Evolutionary conservation across 2,329 filamentous ascomycete genomes (phyloP).

Genomic region (Aspergillus arachidicola): DNA sequence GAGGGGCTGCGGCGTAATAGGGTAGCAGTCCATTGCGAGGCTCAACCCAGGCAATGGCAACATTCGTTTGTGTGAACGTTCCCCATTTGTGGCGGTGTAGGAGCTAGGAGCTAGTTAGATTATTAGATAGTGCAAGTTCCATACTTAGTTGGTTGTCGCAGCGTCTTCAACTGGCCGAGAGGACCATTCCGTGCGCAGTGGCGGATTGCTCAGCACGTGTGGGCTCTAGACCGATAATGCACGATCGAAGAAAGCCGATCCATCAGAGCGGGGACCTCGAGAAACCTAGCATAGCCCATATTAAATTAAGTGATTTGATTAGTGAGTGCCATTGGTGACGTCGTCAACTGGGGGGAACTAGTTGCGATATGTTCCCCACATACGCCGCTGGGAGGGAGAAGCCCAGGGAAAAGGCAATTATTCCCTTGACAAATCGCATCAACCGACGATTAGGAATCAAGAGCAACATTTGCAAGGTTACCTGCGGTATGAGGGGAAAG

Average conservation of each 20-base stretch:
- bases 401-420: background rate
- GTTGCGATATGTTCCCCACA: background rate
- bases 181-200: background rate
- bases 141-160: background rate
- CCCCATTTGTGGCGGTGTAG: constrained; percentile 11
- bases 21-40: background rate
- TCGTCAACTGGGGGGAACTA: constrained; percentile 1
- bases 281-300: background rate
- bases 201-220: constrained; percentile 1
- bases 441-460: background rate
- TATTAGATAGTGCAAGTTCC: background rate
- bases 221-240: constrained; percentile 7
- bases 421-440: background rate
- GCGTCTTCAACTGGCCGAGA: background rate
- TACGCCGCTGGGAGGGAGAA: background rate
- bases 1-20: constrained; percentile 17
- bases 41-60: background rate
- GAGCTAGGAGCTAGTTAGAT: background rate
- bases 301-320: background rate
- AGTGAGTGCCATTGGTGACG: background rate
- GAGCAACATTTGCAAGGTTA: background rate
- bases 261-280: background rate
- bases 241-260: constrained; percentile 11
- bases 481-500: constrained; percentile 4
- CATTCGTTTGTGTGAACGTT: constrained; percentile 6